phyloP scores from a whole-genome alignment of 2,329 filamentous ascomycete genomes.

The Alternaria postmessia region DNA sequence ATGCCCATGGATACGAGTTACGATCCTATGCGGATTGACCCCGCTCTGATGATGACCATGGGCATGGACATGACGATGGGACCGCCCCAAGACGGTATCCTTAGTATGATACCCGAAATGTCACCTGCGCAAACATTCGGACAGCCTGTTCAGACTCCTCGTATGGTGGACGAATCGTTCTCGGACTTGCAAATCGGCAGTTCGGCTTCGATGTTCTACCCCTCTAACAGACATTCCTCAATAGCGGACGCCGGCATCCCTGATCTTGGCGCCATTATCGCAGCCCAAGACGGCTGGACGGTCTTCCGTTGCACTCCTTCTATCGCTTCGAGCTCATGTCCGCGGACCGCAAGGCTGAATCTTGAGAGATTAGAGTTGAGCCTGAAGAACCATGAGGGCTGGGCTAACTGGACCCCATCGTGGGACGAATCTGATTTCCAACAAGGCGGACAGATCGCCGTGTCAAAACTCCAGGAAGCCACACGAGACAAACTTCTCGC shows the following conservation, averaged over 20 bases:
- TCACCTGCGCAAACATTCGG: slow-evolving; percentile 46
- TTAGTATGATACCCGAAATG: slow-evolving; percentile 57
- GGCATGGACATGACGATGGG: slow-evolving; percentile 56
- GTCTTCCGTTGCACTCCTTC: slow-evolving; percentile 62
- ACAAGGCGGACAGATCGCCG: slow-evolving; percentile 56
- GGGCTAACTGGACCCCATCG: slow-evolving; percentile 61
- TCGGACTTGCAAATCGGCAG: slow-evolving; percentile 57
- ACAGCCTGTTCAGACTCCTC: slow-evolving; percentile 55
- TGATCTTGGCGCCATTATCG: slow-evolving; percentile 59
- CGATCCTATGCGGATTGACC: slow-evolving; percentile 55
- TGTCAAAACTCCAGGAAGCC: slow-evolving; percentile 60
- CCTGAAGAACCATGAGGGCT: slow-evolving; percentile 60
- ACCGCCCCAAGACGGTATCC: slow-evolving; percentile 50
- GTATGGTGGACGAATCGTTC: slow-evolving; percentile 57
- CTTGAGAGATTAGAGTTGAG: slow-evolving; percentile 61
- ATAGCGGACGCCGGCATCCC: slow-evolving; percentile 48
- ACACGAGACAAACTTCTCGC: slow-evolving; percentile 75
- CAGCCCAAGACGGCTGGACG: slow-evolving; percentile 62
- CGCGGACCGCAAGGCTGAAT: slow-evolving; percentile 60
- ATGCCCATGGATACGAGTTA: slow-evolving; percentile 57
- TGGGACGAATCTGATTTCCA: slow-evolving; percentile 60
- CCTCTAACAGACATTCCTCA: slow-evolving; percentile 52
- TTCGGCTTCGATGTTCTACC: slow-evolving; percentile 53
- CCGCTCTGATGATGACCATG: slow-evolving; percentile 57
- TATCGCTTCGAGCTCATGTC: slow-evolving; percentile 58